A percentile compares a stretch with the other conserved stretches of the same genome.
Evolutionary conservation across 192 early-diverging fungal genomes (phyloP).

Genomic region (Chytriomyces sp.): DNA sequence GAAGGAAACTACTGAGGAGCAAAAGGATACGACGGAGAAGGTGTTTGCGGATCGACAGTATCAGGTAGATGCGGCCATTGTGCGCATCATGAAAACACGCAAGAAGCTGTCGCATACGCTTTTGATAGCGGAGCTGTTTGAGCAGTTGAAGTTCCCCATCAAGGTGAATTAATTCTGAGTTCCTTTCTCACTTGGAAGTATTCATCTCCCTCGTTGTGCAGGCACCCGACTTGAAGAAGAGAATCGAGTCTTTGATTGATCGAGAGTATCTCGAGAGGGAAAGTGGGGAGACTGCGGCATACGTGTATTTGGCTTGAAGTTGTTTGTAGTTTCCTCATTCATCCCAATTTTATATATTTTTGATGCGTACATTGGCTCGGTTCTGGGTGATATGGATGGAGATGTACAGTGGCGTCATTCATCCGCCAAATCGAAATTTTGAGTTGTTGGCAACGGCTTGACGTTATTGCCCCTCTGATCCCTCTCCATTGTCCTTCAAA

Average conservation of each 20-base stretch:
- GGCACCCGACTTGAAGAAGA: conserved; percentile 68
- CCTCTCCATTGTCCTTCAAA: too few relatives aligned
- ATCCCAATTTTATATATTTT: background rate
- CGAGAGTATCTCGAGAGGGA: conserved; percentile 93
- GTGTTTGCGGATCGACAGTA: conserved; percentile 89
- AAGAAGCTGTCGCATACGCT: conserved; percentile 81
- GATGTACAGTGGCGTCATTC: background rate
- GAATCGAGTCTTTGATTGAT: conserved; percentile 94
- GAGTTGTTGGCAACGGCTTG: background rate
- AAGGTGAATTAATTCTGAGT: conserved; percentile 61
- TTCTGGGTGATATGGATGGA: background rate
- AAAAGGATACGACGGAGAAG: conserved; percentile 76
- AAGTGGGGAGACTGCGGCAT: conserved; percentile 1
- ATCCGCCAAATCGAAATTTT: background rate
- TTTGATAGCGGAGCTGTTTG: conserved; percentile 77
- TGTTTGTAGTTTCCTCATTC: background rate
- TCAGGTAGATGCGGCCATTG: conserved; percentile 70
- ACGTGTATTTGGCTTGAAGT: conserved; percentile 47
- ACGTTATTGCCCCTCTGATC: background rate
- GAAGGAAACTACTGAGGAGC: conserved; percentile 71
- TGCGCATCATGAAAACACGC: conserved; percentile 96
- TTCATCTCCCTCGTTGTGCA: background rate
- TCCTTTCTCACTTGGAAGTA: conserved; percentile 34
- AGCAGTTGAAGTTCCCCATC: conserved; percentile 77
- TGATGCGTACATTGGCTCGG: background rate